Evolutionary conservation across 1,139 yeast genomes (phyloP), one percentile per base, ranked within the genome.

Genomic region (Saccharomycopsis hybrid): DNA sequence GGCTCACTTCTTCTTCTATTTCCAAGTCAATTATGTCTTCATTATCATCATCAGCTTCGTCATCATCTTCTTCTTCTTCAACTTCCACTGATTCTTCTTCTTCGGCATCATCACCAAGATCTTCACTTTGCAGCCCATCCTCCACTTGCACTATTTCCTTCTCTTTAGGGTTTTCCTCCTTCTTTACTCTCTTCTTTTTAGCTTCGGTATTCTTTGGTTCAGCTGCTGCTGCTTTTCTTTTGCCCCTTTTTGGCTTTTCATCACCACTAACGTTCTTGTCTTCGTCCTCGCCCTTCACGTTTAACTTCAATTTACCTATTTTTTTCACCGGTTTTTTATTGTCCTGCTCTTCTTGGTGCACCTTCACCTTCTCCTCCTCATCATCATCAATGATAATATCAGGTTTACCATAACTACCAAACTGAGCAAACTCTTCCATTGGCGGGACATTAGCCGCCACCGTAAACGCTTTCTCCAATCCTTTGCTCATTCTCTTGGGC

Each of bases 401-500:
- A 29, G 62, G 63, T 47, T 56, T 59, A 3, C 62, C 65, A 52
- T 58, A 56, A 49, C 60, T 59, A 11, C 64, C 65, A 48, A 58
- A 61, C 28, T 55, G 55, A 37, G 58, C 60, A 43, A 59, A 62
- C 44, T 58, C 62, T 44, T 57, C 60, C 36, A 60, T 56, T 48
- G 57, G 59, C 30, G 61, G 62, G 13, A 59, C 60, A 44, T 58
- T 59, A 46, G 56, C 51, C 31, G 63, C 65, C 60, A 59, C 57
- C 48, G 60, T 60, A 50, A 60, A 62, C 1, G 65, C 65, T 9
- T 56, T 53, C 41, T 58, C 59, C 28, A 62, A 58, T 7, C 58
- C 51, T 43, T 60, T 60, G 48, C 65, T 58, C 54, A 58, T 62
- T 52, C 60, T 64, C 49, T 62, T 64, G 2, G 65, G 63, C 37